These are phyloP conservation scores for Cladosporium cucumerinum DNA, from an alignment of 2,329 filamentous ascomycete species.

Conservation along the genomic window DNA sequence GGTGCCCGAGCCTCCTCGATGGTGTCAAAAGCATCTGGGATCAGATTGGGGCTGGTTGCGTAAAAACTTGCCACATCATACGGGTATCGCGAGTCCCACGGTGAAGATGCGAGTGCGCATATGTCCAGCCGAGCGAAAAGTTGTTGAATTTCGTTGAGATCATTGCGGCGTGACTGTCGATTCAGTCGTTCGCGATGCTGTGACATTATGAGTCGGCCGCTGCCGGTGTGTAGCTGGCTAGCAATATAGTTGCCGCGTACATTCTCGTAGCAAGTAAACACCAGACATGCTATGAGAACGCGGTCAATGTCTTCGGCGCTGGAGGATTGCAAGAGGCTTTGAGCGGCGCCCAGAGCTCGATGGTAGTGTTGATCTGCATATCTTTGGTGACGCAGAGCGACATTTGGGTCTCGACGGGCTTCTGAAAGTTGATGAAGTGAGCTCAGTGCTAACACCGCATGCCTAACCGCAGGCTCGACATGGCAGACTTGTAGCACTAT, in stretches of 20 bases:
- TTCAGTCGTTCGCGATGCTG: conserved; percentile 9
- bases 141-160: conserved; percentile 19
- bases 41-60: conserved; percentile 11
- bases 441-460: conserved; percentile 12
- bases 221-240: conserved; percentile 19
- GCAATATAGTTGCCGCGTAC: conserved; percentile 20
- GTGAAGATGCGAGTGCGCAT: conserved; percentile 16
- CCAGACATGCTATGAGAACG: conserved; percentile 18
- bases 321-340: conserved; percentile 12
- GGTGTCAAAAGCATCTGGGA: conserved; percentile 17
- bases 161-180: conserved; percentile 15
- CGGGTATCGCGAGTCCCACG: conserved; percentile 15
- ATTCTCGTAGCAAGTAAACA: conserved; percentile 18
- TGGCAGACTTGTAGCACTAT: conserved; percentile 11
- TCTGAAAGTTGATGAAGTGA: conserved; percentile 13
- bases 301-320: conserved; percentile 17
- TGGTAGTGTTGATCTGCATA: conserved; percentile 19
- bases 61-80: conserved; percentile 18
- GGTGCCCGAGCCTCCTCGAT: conserved; percentile 19
- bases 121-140: conserved; percentile 19
- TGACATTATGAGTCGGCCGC: conserved; percentile 16
- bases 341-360: conserved; percentile 13
- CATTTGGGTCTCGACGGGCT: background rate
- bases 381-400: conserved; percentile 10
- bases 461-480: conserved; percentile 9